Evolutionary conservation across 768 basidiomycete species (phyloP), one percentile per base, ranked within the genome.

Genomic region (Ramaria sp.): DNA sequence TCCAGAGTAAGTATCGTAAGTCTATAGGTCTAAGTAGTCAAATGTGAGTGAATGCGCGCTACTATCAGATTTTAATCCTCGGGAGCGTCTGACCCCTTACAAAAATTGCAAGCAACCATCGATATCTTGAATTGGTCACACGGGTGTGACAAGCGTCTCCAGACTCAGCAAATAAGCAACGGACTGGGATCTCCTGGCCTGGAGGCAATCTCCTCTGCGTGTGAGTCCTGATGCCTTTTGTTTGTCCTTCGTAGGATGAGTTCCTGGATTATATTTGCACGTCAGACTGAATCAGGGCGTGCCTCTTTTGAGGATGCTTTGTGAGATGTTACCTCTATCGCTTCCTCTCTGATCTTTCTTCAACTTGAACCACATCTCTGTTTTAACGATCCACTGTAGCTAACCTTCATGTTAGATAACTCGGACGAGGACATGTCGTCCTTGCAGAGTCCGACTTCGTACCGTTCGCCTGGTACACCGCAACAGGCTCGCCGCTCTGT

Each of bases 281-380:
- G 72, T 75, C 74, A 72, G 74, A 68, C 73, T 70, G 74, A 76
- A 63, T 61, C 47, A 34, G 22, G 46, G 19, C 17, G 19, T 10
- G 34, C 38, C 33, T 39, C 12, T 30, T 9, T 27, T 30, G 39
- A 24, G 47, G 34, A 37, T 47, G 19, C n/a, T 30, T 31, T 55
- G 54, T 33, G 20, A 34, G 54, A 55, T 55, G 54, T 47, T 27
- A 55, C 24, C 22, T 47, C 27, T 30, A 7, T 31, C 22, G 22
- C 19, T 34, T 19, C 39, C 30, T 20, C 33, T 39, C 30, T 49
- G 52, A 24, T 46, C 20, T n/a, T 55, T 20, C 22, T 17, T 31
- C 24, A 41, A 46, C 13, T 24, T 15, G 53, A 20, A 27, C n/a
- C 41, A 22, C 7, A 19, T 38, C 30, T 17, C n/a, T 10, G 7